Percentiles rank a stretch among this genome's conserved stretches.
These are phyloP conservation scores for Castanea mollissima DNA, from an alignment of 306 rosid species.

Conservation along the genomic window DNA sequence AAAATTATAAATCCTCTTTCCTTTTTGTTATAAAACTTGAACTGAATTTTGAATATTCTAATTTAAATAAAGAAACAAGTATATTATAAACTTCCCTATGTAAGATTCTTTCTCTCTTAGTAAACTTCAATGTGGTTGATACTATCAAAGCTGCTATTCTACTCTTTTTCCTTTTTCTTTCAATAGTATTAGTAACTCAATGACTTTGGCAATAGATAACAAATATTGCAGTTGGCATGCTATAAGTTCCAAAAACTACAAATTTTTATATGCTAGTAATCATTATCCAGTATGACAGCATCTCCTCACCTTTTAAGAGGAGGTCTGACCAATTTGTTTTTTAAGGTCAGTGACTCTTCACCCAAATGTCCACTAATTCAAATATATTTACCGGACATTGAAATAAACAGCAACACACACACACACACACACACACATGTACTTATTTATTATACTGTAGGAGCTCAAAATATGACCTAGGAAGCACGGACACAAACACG, in stretches of 20 bases:
- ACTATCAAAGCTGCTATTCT: background rate
- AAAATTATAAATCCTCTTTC: too few relatives aligned
- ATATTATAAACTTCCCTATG: background rate
- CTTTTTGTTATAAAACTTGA: too few relatives aligned
- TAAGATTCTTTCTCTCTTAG: background rate
- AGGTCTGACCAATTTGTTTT: background rate
- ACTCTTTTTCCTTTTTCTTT: background rate
- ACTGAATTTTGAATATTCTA: too few relatives aligned
- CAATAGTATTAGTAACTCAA: background rate
- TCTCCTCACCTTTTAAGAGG: background rate
- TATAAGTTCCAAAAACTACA: background rate
- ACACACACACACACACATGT: background rate
- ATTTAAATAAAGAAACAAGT: too few relatives aligned
- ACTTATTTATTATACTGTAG: background rate
- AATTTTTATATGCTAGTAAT: background rate
- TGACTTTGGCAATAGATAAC: background rate
- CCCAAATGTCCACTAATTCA: background rate
- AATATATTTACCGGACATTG: background rate
- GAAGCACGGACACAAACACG: rapidly evolving
- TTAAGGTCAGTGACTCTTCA: background rate
- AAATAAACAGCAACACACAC: background rate
- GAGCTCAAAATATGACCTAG: background rate
- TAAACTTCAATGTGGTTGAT: background rate
- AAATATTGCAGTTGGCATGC: background rate
- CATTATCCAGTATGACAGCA: background rate